Evolutionary conservation across 2,329 filamentous ascomycete species (phyloP), one percentile per base, ranked within the genome.

Genomic region (Mycosphaerella arachidis): DNA sequence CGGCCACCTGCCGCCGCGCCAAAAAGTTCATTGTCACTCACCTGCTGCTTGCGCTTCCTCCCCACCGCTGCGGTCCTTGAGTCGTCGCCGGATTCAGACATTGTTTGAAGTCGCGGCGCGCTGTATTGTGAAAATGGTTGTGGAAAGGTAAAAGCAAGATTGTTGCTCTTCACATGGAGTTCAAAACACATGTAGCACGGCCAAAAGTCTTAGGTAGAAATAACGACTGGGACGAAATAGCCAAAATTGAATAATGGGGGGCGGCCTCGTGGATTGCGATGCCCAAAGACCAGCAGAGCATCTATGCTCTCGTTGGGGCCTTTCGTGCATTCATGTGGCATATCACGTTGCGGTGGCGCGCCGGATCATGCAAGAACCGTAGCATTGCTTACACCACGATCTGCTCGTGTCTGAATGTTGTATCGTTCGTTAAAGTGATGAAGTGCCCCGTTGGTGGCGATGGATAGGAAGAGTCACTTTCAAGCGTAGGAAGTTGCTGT

Each of bases 81-180:
- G 12, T 60, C 58, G 27, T 45, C 30, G 27, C 56, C 58, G n/a
- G 53, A 56, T 27, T 48, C 58, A 30, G 58, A 60, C 53, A 56
- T 57, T 20, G 30, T 20, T 35, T 20, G n/a, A 20, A 52, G 30
- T 33, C 24, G 35, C n/a, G 35, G 31, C 18, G 40, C 35, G 24
- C 29, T 30, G 55, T 31, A 30, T 27, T 48, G 40, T 18, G 27
- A 13, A 31, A n/a, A 30, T 50, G 50, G 24, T 40, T 29, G 24
- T 18, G 29, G 31, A 48, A 48, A 20, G 24, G 24, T 24, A 24
- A 24, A 24, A 24, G 24, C 24, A 24, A 24, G 20, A n/a, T 35
- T 33, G 46, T 51, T 13, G 16, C 10, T 35, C 13, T 55, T 43
- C 40, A 56, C 16, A 30, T 45, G 48, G 53, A 55, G 46, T 53